A percentile compares a stretch with the other conserved stretches of the same genome.
Conservation (phyloP, 768 basidiomycete species). For the Saitozyma sp. region DNA sequence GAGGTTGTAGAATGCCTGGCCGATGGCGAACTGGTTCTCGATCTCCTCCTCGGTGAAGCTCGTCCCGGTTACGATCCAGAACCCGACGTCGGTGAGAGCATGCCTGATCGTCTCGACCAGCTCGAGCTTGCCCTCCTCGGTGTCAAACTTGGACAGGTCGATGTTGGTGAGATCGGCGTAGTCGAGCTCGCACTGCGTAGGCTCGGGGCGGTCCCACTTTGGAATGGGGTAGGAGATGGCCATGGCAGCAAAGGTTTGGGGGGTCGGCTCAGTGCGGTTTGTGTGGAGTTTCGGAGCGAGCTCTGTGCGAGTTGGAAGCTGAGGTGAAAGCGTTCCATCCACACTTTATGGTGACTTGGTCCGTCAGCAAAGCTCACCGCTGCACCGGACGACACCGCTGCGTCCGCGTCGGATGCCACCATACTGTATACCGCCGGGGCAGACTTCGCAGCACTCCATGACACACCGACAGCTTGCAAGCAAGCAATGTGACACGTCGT, state of each 20-base stretch:
- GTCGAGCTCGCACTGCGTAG: conserved; percentile 46
- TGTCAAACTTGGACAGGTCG: conserved; percentile 31
- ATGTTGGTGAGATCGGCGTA: conserved; percentile 49
- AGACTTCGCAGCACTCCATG: too few species aligned
- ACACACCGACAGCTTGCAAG: too few species aligned
- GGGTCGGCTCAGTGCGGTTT: too few species aligned
- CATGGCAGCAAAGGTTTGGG: conserved; percentile 2
- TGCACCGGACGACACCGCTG: too few species aligned
- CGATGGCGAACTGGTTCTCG: conserved; percentile 52
- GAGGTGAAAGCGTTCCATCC: too few species aligned
- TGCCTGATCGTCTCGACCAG: conserved; percentile 34
- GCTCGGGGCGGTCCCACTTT: conserved; percentile 25
- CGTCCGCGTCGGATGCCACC: too few species aligned
- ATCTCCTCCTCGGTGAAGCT: conserved; percentile 55
- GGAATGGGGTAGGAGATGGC: conserved; percentile 27
- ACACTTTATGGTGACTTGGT: too few species aligned
- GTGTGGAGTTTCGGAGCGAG: too few species aligned
- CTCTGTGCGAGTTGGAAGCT: too few species aligned
- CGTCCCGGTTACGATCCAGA: conserved; percentile 50
- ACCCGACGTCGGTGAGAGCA: conserved; percentile 26
- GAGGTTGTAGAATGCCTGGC: conserved; percentile 53
- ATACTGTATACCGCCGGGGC: too few species aligned
- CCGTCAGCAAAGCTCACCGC: too few species aligned
- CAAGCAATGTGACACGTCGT: too few species aligned
- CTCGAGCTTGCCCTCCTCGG: conserved; percentile 27